Percentiles rank a stretch among this genome's conserved stretches.
Evolutionary conservation across 495 filamentous ascomycete species (phyloP).

Genomic region (Pyronema domesticum): DNA sequence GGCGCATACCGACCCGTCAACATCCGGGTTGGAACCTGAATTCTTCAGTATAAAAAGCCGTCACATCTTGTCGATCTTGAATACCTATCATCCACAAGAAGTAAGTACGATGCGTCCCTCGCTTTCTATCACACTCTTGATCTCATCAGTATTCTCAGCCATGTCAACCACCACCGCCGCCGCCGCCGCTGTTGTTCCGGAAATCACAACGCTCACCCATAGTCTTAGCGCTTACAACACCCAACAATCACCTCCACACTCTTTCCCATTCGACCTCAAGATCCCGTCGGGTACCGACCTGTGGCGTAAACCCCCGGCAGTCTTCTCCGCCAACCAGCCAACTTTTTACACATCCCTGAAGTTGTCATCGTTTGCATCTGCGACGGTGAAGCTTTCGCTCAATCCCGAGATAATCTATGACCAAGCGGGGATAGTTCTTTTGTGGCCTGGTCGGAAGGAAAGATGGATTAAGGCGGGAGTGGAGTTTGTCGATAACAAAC

Average conservation of each 20-base stretch:
- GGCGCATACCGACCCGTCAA: too few species aligned
- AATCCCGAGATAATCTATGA: neutral
- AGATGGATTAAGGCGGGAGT: neutral
- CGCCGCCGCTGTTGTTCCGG: neutral
- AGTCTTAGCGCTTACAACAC: neutral
- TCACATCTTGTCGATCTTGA: too few species aligned
- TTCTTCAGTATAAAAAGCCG: too few species aligned
- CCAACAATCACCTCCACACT: neutral
- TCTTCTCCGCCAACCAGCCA: neutral
- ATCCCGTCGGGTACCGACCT: neutral
- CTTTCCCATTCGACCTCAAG: neutral
- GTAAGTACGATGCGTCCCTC: too few species aligned
- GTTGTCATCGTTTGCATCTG: neutral
- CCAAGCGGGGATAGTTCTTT: neutral
- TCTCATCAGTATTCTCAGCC: neutral
- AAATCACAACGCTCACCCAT: neutral
- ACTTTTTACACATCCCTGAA: neutral
- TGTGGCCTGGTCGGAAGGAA: neutral
- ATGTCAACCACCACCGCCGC: neutral
- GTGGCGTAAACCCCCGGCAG: neutral
- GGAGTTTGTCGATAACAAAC: neutral
- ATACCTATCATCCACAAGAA: too few species aligned
- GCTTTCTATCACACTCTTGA: too few species aligned
- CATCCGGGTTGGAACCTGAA: too few species aligned
- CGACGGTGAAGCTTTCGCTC: neutral